Evolutionary conservation across 345 rosid species (phyloP).

Genomic region (Draba incana): DNA sequence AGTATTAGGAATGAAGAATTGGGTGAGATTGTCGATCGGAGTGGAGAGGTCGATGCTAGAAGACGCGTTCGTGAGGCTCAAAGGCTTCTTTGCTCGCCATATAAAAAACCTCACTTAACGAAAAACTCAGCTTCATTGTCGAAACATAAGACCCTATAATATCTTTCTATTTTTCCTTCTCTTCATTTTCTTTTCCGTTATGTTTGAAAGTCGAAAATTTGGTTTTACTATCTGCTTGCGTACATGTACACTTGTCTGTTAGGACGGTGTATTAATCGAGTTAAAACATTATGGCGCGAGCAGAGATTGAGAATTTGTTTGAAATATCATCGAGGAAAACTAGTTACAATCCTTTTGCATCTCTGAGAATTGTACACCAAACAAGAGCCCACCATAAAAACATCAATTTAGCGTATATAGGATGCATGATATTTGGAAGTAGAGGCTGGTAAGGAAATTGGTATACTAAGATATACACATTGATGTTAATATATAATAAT

Average conservation of each 20-base stretch:
- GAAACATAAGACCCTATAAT: constrained; percentile 1
- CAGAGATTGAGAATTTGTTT: background rate
- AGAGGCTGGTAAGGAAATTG: background rate
- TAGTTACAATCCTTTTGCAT: background rate
- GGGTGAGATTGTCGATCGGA: constrained; percentile 63
- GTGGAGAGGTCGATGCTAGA: constrained; percentile 56
- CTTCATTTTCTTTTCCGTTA: background rate
- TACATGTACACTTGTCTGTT: background rate
- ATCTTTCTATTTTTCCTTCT: background rate
- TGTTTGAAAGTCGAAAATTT: background rate
- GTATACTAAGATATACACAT: constrained; percentile 1
- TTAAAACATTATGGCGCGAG: background rate
- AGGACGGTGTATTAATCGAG: background rate
- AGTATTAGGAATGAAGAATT: constrained; percentile 61
- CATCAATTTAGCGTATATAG: constrained; percentile 1
- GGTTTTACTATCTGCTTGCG: background rate
- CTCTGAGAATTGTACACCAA: background rate
- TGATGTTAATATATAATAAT: constrained; percentile 21
- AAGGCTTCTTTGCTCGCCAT: constrained; percentile 60
- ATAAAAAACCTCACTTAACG: constrained; percentile 4
- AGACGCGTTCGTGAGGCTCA: constrained; percentile 62
- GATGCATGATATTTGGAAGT: constrained; percentile 1
- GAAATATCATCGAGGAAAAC: background rate
- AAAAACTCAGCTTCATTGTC: background rate
- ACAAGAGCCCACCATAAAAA: background rate